Percentiles rank a stretch among this genome's conserved stretches.
Evolutionary conservation across 192 early-diverging fungal genomes (phyloP).

Genomic region (Mortierella claussenii): DNA sequence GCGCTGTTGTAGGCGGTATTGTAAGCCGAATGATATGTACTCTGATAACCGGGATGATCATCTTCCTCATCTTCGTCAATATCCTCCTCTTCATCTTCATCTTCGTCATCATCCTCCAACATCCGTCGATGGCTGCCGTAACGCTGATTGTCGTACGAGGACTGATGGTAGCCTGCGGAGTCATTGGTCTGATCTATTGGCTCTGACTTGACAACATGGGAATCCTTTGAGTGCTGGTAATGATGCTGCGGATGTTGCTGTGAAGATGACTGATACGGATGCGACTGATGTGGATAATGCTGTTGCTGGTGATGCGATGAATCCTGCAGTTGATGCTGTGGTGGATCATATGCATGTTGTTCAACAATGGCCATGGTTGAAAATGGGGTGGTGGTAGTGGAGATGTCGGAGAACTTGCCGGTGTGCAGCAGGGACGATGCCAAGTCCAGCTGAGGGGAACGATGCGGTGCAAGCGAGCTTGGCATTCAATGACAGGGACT

Average conservation of each 20-base stretch:
- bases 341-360: slow-evolving; percentile 1
- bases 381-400: neutral
- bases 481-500: slow-evolving; percentile 29
- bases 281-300: neutral
- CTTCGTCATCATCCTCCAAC: slow-evolving; percentile 22
- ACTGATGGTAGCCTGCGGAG: neutral
- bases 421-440: slow-evolving; percentile 4
- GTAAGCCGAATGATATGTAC: slow-evolving; percentile 33
- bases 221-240: neutral
- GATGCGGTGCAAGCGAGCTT: slow-evolving; percentile 23
- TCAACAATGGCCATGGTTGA: neutral
- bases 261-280: neutral
- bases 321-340: slow-evolving; percentile 9
- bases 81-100: slow-evolving; percentile 26
- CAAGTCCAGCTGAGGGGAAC: slow-evolving; percentile 22
- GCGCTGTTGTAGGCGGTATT: slow-evolving; percentile 42
- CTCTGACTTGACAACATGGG: slow-evolving; percentile 1
- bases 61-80: slow-evolving; percentile 34
- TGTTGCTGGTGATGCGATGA: slow-evolving; percentile 12
- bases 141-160: slow-evolving; percentile 5
- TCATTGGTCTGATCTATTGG: neutral
- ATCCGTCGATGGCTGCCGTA: slow-evolving; percentile 26
- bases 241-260: slow-evolving; percentile 9
- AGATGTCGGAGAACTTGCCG: slow-evolving; percentile 1
- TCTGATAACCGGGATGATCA: slow-evolving; percentile 26